Conservation (phyloP, 768 basidiomycete genomes). For the Xanthoconium purpureum region DNA sequence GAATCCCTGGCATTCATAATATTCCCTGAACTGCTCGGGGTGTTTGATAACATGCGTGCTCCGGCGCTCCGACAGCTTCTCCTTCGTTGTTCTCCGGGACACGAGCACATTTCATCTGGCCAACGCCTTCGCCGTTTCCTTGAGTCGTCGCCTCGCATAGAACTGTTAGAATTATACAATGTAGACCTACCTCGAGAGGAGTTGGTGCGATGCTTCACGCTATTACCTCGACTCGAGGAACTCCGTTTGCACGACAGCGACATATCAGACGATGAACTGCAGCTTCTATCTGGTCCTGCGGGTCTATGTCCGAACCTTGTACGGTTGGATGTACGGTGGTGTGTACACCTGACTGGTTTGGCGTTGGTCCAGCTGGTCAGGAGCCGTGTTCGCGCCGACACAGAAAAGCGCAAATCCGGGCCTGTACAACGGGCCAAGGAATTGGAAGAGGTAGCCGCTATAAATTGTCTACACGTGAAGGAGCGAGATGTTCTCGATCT, state of each 20-base stretch:
- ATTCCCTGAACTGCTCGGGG: conserved; percentile 28
- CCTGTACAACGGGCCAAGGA: conserved; percentile 17
- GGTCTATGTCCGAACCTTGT: conserved; percentile 47
- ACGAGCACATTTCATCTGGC: conserved; percentile 24
- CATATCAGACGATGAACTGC: conserved; percentile 46
- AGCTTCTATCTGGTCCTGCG: conserved; percentile 35
- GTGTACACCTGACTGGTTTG: conserved; percentile 48
- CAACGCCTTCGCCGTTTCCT: conserved; percentile 31
- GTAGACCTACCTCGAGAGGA: conserved; percentile 40
- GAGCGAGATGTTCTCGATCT: conserved; percentile 53
- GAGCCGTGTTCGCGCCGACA: conserved; percentile 32
- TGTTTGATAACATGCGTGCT: conserved; percentile 30
- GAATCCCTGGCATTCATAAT: conserved; percentile 31
- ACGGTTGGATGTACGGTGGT: conserved; percentile 58
- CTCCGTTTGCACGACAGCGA: conserved; percentile 58
- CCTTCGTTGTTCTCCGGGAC: conserved; percentile 35
- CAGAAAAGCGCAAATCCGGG: background rate
- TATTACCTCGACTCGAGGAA: conserved; percentile 42
- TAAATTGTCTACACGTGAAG: conserved; percentile 56
- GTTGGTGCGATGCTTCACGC: conserved; percentile 35
- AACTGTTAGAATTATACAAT: conserved; percentile 48
- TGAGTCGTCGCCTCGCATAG: conserved; percentile 33
- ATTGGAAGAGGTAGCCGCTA: conserved; percentile 47
- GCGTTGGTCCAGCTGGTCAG: conserved; percentile 50
- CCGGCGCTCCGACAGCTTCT: conserved; percentile 39